These are phyloP conservation scores for Neurospora sp. DNA, from an alignment of 495 filamentous ascomycete species.

Conservation along the genomic window DNA sequence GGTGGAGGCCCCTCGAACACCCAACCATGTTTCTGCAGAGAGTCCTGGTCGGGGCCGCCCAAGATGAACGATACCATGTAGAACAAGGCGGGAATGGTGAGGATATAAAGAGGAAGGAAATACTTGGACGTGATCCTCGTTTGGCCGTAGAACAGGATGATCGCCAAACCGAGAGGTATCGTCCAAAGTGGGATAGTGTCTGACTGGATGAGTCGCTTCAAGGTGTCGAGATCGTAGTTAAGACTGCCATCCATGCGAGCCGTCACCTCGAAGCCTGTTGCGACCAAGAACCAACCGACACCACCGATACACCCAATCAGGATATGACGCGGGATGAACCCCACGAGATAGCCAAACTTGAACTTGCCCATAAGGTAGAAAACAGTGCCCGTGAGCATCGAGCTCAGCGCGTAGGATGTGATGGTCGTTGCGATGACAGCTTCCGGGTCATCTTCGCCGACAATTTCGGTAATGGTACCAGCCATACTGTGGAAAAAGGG, in stretches of 20 bases:
- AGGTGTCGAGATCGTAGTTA: constrained; percentile 64
- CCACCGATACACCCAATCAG: constrained; percentile 96
- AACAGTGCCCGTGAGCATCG: constrained; percentile 77
- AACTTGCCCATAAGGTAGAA: constrained; percentile 86
- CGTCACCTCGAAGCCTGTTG: constrained; percentile 90
- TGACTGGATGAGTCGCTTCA: constrained; percentile 55
- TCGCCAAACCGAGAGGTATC: constrained; percentile 65
- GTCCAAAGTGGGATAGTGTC: constrained; percentile 77
- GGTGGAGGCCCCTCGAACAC: constrained; percentile 77
- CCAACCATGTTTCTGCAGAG: constrained; percentile 68
- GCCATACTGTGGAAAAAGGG: constrained; percentile 98
- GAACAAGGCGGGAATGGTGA: constrained; percentile 68
- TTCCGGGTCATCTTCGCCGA: constrained; percentile 72
- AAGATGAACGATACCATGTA: constrained; percentile 67
- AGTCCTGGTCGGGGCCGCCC: constrained; percentile 49
- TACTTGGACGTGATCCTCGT: constrained; percentile 66
- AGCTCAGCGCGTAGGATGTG: constrained; percentile 80
- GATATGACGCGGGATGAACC: constrained; percentile 93
- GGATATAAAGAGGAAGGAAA: constrained; percentile 78
- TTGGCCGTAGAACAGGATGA: constrained; percentile 66
- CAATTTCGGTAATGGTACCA: constrained; percentile 65
- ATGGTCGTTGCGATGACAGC: constrained; percentile 89
- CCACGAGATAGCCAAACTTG: constrained; percentile 79
- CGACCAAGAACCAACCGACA: constrained; percentile 90
- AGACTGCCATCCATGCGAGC: constrained; percentile 77